Evolutionary conservation across 306 rosid species (phyloP), one percentile per base, ranked within the genome.

Genomic region (Cicer arietinum): DNA sequence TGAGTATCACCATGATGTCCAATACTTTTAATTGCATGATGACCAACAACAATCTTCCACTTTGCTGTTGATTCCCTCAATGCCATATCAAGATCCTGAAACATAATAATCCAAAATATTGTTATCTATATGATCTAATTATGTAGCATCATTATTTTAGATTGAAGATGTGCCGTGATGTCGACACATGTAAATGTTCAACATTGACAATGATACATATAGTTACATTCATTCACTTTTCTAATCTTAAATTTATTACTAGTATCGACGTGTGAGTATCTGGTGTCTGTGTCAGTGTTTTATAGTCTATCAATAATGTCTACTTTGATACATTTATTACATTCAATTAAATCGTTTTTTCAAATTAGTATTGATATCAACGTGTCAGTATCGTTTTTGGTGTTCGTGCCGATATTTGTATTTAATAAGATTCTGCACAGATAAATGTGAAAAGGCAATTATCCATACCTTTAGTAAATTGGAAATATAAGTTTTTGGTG

Each of bases 21-120:
- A 59, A 75, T 25, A 78, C 88, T 85, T 64, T 70, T 81, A 41
- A 85, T 78, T 73, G 88, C 81, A 71, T 85, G 88, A 69, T 85
- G 88, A 39, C 88, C 88, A 45, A 85, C 88, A 65, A 78, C 88
- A 48, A 85, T 70, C 76, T 81, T 85, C 88, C 88, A 85, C 59
- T 58, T 78, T 37, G 88, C 74, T 65, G 54, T 70, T 58, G 88
- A 85, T 60, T 52, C 60, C 30, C 60, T 52, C 64, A 81, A 8
- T 43, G 78, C 85, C 81, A 70, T 16, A 5, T 78, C 88, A 22
- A 81, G 16, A 39, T 85, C 84, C 88, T 85, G 63, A 4, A 81
- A 74, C 69, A 69, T 42, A 50, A 60, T 30, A 43, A 37, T 46
- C 40, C 60, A 73, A 17, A 37, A 25, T 17, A 17, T 51, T 40